Base-by-base conservation (phyloP, 164 flowering plant species). In the Magnolia officinalis region DNA sequence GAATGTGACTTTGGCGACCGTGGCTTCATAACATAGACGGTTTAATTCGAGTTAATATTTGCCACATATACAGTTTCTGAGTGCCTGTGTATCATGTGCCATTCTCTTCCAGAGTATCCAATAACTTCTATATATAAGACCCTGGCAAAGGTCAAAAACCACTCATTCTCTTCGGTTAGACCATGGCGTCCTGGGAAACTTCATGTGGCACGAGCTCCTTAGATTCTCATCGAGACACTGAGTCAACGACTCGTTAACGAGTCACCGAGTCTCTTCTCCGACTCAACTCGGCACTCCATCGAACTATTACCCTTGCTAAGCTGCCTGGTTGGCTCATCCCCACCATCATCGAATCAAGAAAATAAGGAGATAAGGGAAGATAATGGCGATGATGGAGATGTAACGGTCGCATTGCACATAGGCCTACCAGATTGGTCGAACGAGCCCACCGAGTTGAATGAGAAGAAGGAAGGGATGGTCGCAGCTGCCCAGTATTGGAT, bases 401-500 rank as follows among this genome's bases (percentile, higher is more conserved):
- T 84, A 20, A 81, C 84, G 0, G 84, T 91, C 10, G 87, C 93
- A 18, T 81, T 90, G 29, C 85, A 75, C 74, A 89, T 90, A 51
- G 95, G 92, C 52, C 89, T 84, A 63, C 91, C 91, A 9, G 59
- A 82, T 24, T 49, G 77, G 59, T 75, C 78, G 0, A 18, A 37
- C 37, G 61, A 23, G 16, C 64, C 50, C 37, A 49, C 7, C 0
- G 68, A 67, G 61, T 31, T 66, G 23, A 52, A 31, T 21, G 37
- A 73, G 29, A 45, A 72, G 20, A 70, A 10, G 26, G 72, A 80
- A 8, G 59, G 9, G 63, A 67, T 45, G 69, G 21, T 63, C 14
- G 71, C 78, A 4, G 76, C 73, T n/a, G 58, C 73, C 1, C 11
- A 81, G 29, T 92, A 86, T 20, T 92, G 97, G 97, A 90, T 92